phyloP scores from a whole-genome alignment of 2,329 filamentous ascomycete species.

The Penicillium sp. region DNA sequence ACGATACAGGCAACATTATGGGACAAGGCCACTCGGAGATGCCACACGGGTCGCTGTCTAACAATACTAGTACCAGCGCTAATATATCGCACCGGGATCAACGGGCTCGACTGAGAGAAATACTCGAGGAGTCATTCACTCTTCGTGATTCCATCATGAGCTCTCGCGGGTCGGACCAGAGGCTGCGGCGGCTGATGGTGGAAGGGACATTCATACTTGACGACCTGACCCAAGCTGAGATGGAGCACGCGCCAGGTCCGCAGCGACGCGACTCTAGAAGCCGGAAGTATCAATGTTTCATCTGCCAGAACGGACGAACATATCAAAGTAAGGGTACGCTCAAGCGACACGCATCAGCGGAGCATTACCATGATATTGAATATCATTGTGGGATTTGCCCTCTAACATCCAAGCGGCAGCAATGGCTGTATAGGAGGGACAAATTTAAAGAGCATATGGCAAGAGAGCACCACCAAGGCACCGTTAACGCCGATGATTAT shows the following conservation, averaged over 20 bases:
- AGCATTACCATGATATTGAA: background rate
- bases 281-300: background rate
- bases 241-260: background rate
- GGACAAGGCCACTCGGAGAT: background rate
- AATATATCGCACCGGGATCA: background rate
- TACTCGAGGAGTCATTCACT: background rate
- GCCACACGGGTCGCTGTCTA: background rate
- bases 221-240: background rate
- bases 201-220: background rate
- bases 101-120: background rate
- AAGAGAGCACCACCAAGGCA: background rate
- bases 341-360: background rate
- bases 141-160: background rate
- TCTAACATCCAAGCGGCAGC: background rate
- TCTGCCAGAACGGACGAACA: background rate
- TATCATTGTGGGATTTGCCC: background rate
- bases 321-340: constrained; percentile 4
- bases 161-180: background rate
- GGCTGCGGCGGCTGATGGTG: background rate
- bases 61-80: background rate
- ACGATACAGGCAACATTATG: background rate
- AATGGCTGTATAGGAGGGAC: constrained; percentile 1
- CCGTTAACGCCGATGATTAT: background rate
- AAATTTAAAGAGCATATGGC: background rate
- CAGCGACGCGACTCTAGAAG: background rate